Conservation (phyloP, 768 basidiomycete genomes). For the Mycena belliarum region DNA sequence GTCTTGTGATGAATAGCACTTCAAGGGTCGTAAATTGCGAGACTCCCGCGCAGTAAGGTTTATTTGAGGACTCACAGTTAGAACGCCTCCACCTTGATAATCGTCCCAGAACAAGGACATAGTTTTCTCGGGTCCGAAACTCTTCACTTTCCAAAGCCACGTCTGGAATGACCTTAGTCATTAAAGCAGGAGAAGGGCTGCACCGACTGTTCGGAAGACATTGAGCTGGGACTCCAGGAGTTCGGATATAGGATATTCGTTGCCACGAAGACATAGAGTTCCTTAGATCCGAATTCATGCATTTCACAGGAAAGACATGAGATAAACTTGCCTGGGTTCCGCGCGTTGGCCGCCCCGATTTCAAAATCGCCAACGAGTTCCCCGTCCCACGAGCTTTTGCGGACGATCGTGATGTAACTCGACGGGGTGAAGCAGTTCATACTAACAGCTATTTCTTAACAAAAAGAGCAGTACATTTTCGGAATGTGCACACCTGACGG, state of each 20-base stretch:
- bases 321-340: background rate
- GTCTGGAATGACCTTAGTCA: constrained; percentile 25
- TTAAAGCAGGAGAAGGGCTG: background rate
- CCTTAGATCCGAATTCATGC: background rate
- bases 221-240: constrained; percentile 33
- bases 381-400: constrained; percentile 40
- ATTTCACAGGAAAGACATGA: too few species aligned
- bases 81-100: constrained; percentile 28
- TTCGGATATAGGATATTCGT: constrained; percentile 38
- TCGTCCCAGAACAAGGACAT: constrained; percentile 38
- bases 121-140: constrained; percentile 26
- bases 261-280: constrained; percentile 37
- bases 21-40: background rate
- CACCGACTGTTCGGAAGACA: constrained; percentile 36
- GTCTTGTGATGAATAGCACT: constrained; percentile 46
- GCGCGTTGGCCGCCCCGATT: constrained; percentile 25
- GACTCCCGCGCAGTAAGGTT: background rate
- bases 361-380: constrained; percentile 52
- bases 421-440: constrained; percentile 53
- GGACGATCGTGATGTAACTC: constrained; percentile 47
- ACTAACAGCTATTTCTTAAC: constrained; percentile 9
- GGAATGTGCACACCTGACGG: constrained; percentile 28
- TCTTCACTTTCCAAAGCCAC: constrained; percentile 37
- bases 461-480: background rate
- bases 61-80: constrained; percentile 26